A percentile compares a stretch with the other conserved stretches of the same genome.
These are phyloP conservation scores for Furcasterigmium furcatum DNA, from an alignment of 2,329 filamentous ascomycete species.

Conservation along the genomic window DNA sequence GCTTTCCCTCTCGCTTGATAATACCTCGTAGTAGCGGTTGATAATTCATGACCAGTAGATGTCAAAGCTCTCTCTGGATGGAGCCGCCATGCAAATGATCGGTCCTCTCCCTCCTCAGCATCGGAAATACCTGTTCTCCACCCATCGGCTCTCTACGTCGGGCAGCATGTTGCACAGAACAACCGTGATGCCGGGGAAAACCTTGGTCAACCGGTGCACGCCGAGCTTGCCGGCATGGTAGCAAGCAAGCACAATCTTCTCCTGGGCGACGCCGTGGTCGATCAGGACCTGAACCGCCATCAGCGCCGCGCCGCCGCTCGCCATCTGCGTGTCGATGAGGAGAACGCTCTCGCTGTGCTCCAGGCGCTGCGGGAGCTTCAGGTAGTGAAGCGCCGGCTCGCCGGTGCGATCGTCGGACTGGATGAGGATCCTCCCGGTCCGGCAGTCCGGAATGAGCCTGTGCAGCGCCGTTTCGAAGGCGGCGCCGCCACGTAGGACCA, in stretches of 20 bases:
- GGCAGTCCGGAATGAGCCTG: conserved; percentile 88
- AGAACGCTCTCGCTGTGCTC: conserved; percentile 75
- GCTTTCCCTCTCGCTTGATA: too few species aligned
- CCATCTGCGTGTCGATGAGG: conserved; percentile 91
- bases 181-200: conserved; percentile 83
- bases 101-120: conserved; percentile 48
- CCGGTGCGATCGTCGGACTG: conserved; percentile 83
- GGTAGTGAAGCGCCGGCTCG: conserved; percentile 90
- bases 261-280: conserved; percentile 84
- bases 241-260: conserved; percentile 87
- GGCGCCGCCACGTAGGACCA: conserved; percentile 84
- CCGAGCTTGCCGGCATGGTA: conserved; percentile 86
- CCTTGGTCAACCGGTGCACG: conserved; percentile 78
- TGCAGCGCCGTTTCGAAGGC: conserved; percentile 85
- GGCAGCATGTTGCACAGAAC: conserved; percentile 80
- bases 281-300: conserved; percentile 97
- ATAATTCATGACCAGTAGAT: too few species aligned
- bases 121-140: conserved; percentile 87
- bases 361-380: conserved; percentile 75
- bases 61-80: not conserved
- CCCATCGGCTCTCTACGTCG: conserved; percentile 83
- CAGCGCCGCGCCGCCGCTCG: conserved; percentile 76
- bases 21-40: too few species aligned
- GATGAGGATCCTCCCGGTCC: conserved; percentile 84
- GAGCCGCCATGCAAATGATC: not conserved